phyloP scores from a whole-genome alignment of 2,329 filamentous ascomycete genomes.

The Trichoderma koningiopsis region DNA sequence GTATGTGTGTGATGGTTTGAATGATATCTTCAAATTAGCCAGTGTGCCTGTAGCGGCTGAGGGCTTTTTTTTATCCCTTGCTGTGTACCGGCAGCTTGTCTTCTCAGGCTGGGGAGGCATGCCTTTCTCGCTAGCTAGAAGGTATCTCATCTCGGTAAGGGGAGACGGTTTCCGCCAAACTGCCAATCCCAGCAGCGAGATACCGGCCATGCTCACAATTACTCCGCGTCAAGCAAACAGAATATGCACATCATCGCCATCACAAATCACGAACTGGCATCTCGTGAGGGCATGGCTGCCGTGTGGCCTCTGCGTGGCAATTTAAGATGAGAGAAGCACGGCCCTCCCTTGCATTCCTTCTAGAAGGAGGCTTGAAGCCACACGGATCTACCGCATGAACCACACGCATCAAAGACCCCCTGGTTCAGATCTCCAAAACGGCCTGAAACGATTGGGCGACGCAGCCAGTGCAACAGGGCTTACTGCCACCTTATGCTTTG shows the following conservation, averaged over 20 bases:
- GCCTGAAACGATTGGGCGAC: conserved; percentile 21
- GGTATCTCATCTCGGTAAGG: neutral
- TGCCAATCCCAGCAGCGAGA: neutral
- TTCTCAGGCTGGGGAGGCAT: neutral
- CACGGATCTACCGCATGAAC: conserved; percentile 20
- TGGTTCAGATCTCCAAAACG: conserved; percentile 14
- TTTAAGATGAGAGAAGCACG: conserved; percentile 1
- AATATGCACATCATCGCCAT: conserved; percentile 1
- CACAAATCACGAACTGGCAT: neutral
- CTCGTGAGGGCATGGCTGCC: neutral
- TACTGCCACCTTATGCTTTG: conserved; percentile 17
- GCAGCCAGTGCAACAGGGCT: conserved; percentile 20
- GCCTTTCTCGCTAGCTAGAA: neutral
- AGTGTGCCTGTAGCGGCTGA: neutral
- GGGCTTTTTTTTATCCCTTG: neutral
- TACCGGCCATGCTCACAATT: neutral
- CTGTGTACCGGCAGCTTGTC: neutral
- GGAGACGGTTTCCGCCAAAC: neutral
- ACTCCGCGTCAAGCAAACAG: neutral
- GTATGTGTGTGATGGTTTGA: neutral
- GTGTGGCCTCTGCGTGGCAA: neutral
- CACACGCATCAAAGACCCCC: conserved; percentile 18
- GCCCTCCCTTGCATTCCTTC: conserved; percentile 14
- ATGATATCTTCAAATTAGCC: neutral
- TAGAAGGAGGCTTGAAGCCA: conserved; percentile 11